Base-by-base conservation (phyloP, 1,139 yeast species). In the Pichia terricola region DNA sequence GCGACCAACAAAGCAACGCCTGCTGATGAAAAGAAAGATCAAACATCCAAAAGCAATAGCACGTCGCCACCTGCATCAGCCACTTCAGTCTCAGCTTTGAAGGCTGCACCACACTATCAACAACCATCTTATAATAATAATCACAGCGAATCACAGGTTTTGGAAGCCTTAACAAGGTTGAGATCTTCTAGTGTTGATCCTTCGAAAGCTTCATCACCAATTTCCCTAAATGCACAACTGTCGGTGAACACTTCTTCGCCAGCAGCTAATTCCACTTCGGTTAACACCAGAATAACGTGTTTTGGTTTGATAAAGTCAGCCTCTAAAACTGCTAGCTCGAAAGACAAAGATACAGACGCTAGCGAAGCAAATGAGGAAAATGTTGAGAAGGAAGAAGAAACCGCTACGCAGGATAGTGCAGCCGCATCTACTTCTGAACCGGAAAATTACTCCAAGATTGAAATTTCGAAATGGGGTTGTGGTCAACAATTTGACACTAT, bases 81-180 rank as follows among this genome's bases (percentile, higher is more conserved):
- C 10, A 30, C 32, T 30, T 30, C 32, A 30, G 7, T 8, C 10
- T 30, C 32, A 8, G 10, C 10, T 30, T 8, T 10, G 10, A 7
- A 30, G 10, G 2, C 32, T 30, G 7, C 32, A 30, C 7, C 7
- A 8, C 7, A 30, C 7, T 30, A 8, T 8, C 32, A 30, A 30
- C 26, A 9, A 26, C 34, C 41, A 16, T 7, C 41, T 34, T 30
- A 37, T 10, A 26, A 30, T 35, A 27, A 31, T 32, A 36, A 11
- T 39, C 28, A 31, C 25, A 26, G 16, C 39, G 49, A 42, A 26
- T 38, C 45, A 9, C 47, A 46, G 26, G 49, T 42, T 4, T 30
- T 46, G n/a, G 47, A 46, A 32, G 49, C 49, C 3, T 28, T 46
- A 11, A 44, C 49, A 3, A 39, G 34, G 8, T 34, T 46, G 22